A percentile compares a stretch with the other conserved stretches of the same genome.
These are phyloP conservation scores for Patellaria atrata DNA, from an alignment of 495 filamentous ascomycete species.

Conservation along the genomic window DNA sequence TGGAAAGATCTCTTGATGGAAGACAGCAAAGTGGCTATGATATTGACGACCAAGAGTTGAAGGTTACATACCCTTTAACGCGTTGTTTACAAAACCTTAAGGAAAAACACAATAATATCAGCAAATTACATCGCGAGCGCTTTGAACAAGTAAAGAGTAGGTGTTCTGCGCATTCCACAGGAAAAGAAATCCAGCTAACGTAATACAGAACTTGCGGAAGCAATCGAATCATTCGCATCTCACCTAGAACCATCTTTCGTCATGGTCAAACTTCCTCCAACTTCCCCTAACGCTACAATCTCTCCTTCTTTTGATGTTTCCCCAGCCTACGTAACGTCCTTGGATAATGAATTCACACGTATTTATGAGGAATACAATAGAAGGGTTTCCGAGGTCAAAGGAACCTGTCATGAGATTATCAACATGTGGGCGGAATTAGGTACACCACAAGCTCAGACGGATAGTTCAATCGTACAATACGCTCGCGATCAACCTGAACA, in stretches of 20 bases:
- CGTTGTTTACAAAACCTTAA: constrained; percentile 64
- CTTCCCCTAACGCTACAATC: constrained; percentile 55
- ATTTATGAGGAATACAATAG: constrained; percentile 91
- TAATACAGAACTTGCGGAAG: constrained; percentile 66
- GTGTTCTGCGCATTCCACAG: constrained; percentile 16
- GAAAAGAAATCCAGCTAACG: constrained; percentile 7
- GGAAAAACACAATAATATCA: constrained; percentile 69
- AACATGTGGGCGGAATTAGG: constrained; percentile 91
- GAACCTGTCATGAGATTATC: constrained; percentile 70
- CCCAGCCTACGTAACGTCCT: constrained; percentile 64
- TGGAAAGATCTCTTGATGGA: constrained; percentile 82
- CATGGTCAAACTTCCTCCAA: constrained; percentile 66
- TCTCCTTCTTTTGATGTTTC: constrained; percentile 78
- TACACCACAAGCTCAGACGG: constrained; percentile 83
- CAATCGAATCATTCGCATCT: constrained; percentile 85
- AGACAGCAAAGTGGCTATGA: constrained; percentile 46
- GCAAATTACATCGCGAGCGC: constrained; percentile 69
- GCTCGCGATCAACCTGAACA: constrained; percentile 86
- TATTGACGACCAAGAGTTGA: constrained; percentile 48
- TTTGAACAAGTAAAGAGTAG: constrained; percentile 90
- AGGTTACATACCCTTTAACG: constrained; percentile 65
- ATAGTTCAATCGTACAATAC: constrained; percentile 68
- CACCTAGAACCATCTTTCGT: constrained; percentile 83
- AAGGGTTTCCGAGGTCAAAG: constrained; percentile 59
- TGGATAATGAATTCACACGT: constrained; percentile 81